Percentiles rank a stretch among this genome's conserved stretches.
phyloP scores from a whole-genome alignment of 2,329 filamentous ascomycete species.

The Grosmannia clavigera region DNA sequence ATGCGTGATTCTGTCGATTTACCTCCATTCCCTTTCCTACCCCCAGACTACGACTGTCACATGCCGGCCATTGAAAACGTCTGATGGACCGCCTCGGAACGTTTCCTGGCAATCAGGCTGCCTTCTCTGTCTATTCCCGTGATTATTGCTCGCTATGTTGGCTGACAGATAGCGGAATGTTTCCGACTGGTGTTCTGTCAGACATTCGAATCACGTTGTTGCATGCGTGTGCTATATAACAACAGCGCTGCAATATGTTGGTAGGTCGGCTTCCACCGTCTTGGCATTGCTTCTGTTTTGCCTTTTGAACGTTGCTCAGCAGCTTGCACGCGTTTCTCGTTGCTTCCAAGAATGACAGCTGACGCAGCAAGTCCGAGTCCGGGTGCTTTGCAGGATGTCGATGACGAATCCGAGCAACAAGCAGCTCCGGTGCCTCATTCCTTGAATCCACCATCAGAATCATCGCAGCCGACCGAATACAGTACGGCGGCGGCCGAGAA shows the following conservation, averaged over 20 bases:
- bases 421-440: background rate
- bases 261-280: background rate
- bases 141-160: background rate
- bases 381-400: too few relatives aligned
- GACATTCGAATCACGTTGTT: background rate
- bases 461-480: background rate
- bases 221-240: background rate
- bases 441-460: background rate
- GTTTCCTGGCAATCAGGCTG: background rate
- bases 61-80: background rate
- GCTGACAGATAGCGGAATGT: background rate
- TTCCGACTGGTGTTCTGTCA: background rate
- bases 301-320: too few relatives aligned
- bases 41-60: background rate
- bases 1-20: background rate
- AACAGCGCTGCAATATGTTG: background rate
- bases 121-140: background rate
- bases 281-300: background rate
- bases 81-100: background rate
- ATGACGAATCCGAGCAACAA: background rate
- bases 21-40: too few relatives aligned
- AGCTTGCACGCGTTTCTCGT: background rate
- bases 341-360: background rate
- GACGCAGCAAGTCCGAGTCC: background rate
- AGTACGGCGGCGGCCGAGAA: background rate